Base-by-base conservation (phyloP, 306 rosid species). In the Luffa acutangula region DNA sequence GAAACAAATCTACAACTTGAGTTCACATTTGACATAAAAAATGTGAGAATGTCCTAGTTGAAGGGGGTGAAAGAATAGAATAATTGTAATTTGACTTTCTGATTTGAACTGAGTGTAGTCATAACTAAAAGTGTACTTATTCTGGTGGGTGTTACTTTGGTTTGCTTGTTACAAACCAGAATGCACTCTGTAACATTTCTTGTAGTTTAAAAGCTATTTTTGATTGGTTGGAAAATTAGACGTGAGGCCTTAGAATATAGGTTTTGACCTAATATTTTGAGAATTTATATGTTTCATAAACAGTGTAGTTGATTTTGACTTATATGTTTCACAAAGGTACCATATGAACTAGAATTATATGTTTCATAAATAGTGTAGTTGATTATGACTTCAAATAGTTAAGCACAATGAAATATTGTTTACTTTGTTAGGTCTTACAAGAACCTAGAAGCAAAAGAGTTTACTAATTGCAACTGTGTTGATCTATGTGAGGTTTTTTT, bases 241-340 rank as follows among this genome's bases (percentile, higher is more conserved):
- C 48, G 52, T 72, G 39, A 9, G 41, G 20, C 58, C 58, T 72
- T 48, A 14, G 45, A 73, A 73, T 43, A 48, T 73, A 60, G 78
- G 34, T 73, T 34, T 73, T 73, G 78, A 73, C 78, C 78, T 42
- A 73, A 73, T 60, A 21, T 71, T 71, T 71, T 46, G 58, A 71
- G 58, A 71, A 71, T 71, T n/a, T n/a, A n/a, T n/a, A n/a, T n/a
- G n/a, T n/a, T n/a, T n/a, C n/a, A n/a, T n/a, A n/a, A n/a, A n/a
- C n/a, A n/a, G n/a, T n/a, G n/a, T n/a, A n/a, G n/a, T n/a, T n/a
- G n/a, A n/a, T n/a, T n/a, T n/a, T n/a, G n/a, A n/a, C n/a, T n/a
- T n/a, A n/a, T n/a, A n/a, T n/a, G n/a, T n/a, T n/a, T n/a, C n/a
- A n/a, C n/a, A n/a, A n/a, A n/a, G n/a, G n/a, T n/a, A n/a, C n/a